A percentile compares a stretch with the other conserved stretches of the same genome.
phyloP scores from a whole-genome alignment of 2,329 filamentous ascomycete genomes.

The Basipetospora chlamydospora region DNA sequence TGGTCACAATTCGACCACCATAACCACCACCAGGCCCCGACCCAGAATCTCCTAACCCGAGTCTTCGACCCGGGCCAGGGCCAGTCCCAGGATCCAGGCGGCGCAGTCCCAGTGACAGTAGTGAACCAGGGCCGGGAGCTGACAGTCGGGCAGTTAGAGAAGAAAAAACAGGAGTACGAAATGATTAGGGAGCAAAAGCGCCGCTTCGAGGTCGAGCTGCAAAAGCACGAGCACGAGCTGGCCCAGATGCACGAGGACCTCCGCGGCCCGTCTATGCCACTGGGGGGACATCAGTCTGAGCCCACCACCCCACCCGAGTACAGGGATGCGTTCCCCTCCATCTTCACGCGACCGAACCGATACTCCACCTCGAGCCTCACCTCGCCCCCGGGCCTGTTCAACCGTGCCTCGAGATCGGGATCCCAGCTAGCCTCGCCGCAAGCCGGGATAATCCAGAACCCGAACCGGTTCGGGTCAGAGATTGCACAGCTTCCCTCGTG shows the following conservation, averaged over 20 bases:
- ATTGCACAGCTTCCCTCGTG: slow-evolving; percentile 57
- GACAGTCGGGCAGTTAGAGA: slow-evolving; percentile 54
- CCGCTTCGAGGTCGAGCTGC: slow-evolving; percentile 84
- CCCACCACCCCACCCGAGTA: slow-evolving; percentile 94
- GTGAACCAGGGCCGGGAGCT: slow-evolving; percentile 3
- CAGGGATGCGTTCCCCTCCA: slow-evolving; percentile 66
- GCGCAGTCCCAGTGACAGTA: no score
- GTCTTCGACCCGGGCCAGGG: neutral
- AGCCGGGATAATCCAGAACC: slow-evolving; percentile 41
- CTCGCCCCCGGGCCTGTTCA: slow-evolving; percentile 62
- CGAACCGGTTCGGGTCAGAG: slow-evolving; percentile 27
- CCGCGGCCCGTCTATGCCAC: slow-evolving; percentile 25
- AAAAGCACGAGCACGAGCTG: slow-evolving; percentile 73
- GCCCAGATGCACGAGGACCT: slow-evolving; percentile 74
- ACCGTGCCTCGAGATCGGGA: slow-evolving; percentile 59
- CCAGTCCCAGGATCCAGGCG: no score
- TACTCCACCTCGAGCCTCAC: slow-evolving; percentile 82
- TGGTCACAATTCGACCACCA: neutral
- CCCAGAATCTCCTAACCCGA: neutral
- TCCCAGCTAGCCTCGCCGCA: slow-evolving; percentile 71
- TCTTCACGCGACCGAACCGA: slow-evolving; percentile 71
- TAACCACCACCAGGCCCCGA: slow-evolving; percentile 4
- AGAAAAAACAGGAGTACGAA: slow-evolving; percentile 88
- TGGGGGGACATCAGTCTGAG: slow-evolving; percentile 71
- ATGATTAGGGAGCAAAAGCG: slow-evolving; percentile 77